Percentiles rank a stretch among this genome's conserved stretches.
Conservation (phyloP, 441 rosid species). For the Gossypium aridum region DNA sequence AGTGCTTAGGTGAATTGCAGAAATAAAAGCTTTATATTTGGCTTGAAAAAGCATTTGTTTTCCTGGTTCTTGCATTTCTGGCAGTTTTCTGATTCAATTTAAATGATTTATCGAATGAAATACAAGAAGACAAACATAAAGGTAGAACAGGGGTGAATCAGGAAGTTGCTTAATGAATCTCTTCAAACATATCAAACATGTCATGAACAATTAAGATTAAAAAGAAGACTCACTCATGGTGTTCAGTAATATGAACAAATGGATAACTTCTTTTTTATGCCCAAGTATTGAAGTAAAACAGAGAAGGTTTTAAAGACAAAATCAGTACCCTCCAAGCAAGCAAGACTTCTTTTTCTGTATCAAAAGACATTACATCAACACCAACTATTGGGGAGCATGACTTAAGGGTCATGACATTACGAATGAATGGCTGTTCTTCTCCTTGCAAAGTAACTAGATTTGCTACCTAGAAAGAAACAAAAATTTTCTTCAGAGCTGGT, state of each 20-base stretch:
- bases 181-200: not conserved
- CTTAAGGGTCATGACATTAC: slow-evolving; percentile 92
- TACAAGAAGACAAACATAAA: not conserved
- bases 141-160: not conserved
- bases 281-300: slow-evolving; percentile 8
- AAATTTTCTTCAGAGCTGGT: slow-evolving; percentile 15
- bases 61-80: not conserved
- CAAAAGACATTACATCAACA: slow-evolving; percentile 90
- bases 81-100: not conserved
- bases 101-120: not conserved
- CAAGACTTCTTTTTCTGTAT: slow-evolving; percentile 79
- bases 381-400: slow-evolving; percentile 93
- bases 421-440: slow-evolving; percentile 78
- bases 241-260: not conserved
- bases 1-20: not conserved
- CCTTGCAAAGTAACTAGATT: slow-evolving; percentile 94
- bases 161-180: not conserved
- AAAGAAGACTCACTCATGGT: not conserved
- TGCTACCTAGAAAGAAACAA: slow-evolving; percentile 62
- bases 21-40: not conserved
- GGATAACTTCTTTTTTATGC: slow-evolving; percentile 2
- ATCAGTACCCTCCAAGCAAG: slow-evolving; percentile 94
- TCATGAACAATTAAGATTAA: not conserved
- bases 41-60: not conserved
- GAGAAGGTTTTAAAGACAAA: slow-evolving; percentile 7